Evolutionary conservation across 108 stramenopile genomes (phyloP).

Genomic region (Fistulifera pelliculosa): DNA sequence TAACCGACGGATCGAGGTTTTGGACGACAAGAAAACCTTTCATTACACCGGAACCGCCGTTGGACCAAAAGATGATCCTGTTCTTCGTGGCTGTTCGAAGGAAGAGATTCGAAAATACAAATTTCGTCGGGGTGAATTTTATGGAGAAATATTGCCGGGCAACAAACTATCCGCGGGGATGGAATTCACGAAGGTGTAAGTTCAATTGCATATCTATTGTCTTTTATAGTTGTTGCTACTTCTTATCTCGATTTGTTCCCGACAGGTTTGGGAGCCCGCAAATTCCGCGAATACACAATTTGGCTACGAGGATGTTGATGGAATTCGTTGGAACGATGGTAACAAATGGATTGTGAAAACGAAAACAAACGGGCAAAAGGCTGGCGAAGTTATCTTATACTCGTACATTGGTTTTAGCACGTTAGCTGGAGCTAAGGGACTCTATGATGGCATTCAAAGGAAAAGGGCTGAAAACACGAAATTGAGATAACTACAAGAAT

Average conservation of each 20-base stretch:
- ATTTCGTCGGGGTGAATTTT: conserved; percentile 15
- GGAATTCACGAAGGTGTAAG: conserved; percentile 27
- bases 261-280: conserved; percentile 23
- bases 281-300: conserved; percentile 3
- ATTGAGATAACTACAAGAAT: neutral
- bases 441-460: conserved; percentile 8
- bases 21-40: conserved; percentile 13
- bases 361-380: neutral
- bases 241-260: no score
- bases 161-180: conserved; percentile 19
- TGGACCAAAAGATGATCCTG: conserved; percentile 16
- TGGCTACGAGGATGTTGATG: conserved; percentile 21
- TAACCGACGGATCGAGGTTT: conserved; percentile 25
- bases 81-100: conserved; percentile 18
- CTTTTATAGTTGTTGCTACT: no score
- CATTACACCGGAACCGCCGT: conserved; percentile 31
- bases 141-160: conserved; percentile 17
- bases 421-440: conserved; percentile 27
- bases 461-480: conserved; percentile 4
- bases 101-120: conserved; percentile 20
- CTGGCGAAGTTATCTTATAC: conserved; percentile 21
- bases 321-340: conserved; percentile 42
- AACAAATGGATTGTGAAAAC: conserved; percentile 24
- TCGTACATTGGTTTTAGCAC: conserved; percentile 32
- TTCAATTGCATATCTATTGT: no score